Evolutionary conservation across 1,284 basidiomycete species (phyloP).

Genomic region (Ustilago xerochloae): DNA sequence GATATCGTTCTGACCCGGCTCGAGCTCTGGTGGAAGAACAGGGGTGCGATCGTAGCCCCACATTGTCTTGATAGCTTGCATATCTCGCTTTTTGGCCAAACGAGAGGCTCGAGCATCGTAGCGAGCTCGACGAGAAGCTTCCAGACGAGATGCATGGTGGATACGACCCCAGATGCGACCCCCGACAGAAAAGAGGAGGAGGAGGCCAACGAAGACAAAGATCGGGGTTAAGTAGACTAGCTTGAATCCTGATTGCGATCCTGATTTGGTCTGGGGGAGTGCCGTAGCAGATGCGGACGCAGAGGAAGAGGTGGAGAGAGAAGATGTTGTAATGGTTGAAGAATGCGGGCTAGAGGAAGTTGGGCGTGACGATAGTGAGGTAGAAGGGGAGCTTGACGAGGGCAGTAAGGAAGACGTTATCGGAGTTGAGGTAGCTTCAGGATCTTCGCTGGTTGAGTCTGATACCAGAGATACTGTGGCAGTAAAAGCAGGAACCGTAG

Average conservation of each 20-base stretch:
- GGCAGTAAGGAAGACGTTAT: background rate
- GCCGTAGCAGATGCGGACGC: background rate
- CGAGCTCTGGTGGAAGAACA: constrained; percentile 22
- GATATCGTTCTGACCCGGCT: constrained; percentile 22
- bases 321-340: too few species aligned
- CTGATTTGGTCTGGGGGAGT: background rate
- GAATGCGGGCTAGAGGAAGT: too few species aligned
- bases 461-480: constrained; percentile 1
- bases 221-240: constrained; percentile 54
- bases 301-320: constrained; percentile 7
- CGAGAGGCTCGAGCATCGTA: constrained; percentile 16
- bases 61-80: constrained; percentile 44
- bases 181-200: constrained; percentile 51
- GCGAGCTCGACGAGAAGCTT: constrained; percentile 15
- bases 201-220: constrained; percentile 46
- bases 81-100: constrained; percentile 28
- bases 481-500: constrained; percentile 7
- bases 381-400: too few species aligned
- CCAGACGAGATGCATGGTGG: constrained; percentile 41
- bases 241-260: constrained; percentile 34
- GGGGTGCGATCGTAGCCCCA: constrained; percentile 37
- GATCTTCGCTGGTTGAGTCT: background rate
- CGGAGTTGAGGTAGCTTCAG: background rate
- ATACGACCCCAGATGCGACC: constrained; percentile 57
- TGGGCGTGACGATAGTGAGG: background rate